phyloP scores from a whole-genome alignment of 108 stramenopile genomes.

The Pseudonitzschia delicatissima region DNA sequence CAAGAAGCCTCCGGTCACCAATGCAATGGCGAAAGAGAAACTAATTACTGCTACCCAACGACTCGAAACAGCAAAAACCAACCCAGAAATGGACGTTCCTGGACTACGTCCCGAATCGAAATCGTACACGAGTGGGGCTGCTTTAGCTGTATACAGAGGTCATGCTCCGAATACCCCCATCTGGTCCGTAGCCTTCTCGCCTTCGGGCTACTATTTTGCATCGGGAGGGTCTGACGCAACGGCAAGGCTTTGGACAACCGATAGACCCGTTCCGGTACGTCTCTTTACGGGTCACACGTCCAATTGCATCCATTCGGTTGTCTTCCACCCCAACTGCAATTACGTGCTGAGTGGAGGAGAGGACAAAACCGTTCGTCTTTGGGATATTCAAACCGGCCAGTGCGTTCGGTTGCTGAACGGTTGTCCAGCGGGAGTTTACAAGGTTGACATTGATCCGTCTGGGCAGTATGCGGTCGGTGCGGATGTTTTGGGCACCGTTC shows the following conservation, averaged over 20 bases:
- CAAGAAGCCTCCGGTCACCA: conserved; percentile 19
- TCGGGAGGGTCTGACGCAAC: conserved; percentile 91
- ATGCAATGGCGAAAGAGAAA: conserved; percentile 25
- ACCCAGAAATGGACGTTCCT: conserved; percentile 53
- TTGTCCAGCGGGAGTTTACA: conserved; percentile 63
- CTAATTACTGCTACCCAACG: conserved; percentile 24
- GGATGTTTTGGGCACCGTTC: conserved; percentile 64
- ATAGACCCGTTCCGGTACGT: conserved; percentile 84
- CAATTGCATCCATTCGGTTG: conserved; percentile 83
- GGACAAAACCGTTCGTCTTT: conserved; percentile 92
- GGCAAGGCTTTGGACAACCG: conserved; percentile 92
- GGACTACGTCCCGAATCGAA: conserved; percentile 57
- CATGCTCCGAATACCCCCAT: conserved; percentile 76
- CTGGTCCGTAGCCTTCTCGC: conserved; percentile 80
- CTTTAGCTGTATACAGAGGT: conserved; percentile 80
- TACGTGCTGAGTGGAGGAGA: conserved; percentile 89
- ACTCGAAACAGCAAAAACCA: conserved; percentile 1
- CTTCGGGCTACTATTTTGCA: conserved; percentile 95
- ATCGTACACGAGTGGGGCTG: conserved; percentile 62
- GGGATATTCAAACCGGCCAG: conserved; percentile 92
- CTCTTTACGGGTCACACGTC: conserved; percentile 91
- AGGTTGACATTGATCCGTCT: conserved; percentile 67
- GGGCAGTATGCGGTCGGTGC: conserved; percentile 73
- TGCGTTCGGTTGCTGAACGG: conserved; percentile 90
- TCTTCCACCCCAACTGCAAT: conserved; percentile 95